Conservation (phyloP, 1,139 yeast species). For the Hanseniaspora uvarum region DNA sequence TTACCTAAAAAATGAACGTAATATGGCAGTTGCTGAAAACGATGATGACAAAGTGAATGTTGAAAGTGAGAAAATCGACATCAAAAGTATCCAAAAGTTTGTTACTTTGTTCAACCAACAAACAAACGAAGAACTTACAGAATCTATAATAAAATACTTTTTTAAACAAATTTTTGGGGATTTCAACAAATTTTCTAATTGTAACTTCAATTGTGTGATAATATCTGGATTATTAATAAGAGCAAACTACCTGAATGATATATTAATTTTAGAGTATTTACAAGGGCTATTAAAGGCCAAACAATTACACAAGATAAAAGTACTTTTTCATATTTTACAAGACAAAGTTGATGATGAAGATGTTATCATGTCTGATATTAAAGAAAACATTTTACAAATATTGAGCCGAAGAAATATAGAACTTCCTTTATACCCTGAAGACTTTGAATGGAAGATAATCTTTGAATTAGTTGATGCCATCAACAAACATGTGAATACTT, state of each 20-base stretch:
- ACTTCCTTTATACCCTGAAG: constrained; percentile 11
- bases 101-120: neutral
- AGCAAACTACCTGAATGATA: constrained; percentile 8
- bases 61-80: constrained; percentile 4
- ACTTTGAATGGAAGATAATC: constrained; percentile 1
- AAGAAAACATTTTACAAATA: constrained; percentile 4
- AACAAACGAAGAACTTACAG: neutral
- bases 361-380: constrained; percentile 4
- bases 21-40: neutral
- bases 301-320: constrained; percentile 9
- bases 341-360: constrained; percentile 4
- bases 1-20: neutral
- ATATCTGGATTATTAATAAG: constrained; percentile 7
- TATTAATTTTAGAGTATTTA: constrained; percentile 8
- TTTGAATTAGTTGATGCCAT: neutral
- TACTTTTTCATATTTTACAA: constrained; percentile 1
- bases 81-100: neutral
- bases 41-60: neutral
- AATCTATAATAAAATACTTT: neutral
- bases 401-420: constrained; percentile 9
- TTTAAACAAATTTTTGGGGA: constrained; percentile 10
- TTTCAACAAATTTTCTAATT: constrained; percentile 3
- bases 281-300: constrained; percentile 5
- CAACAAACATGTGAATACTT: neutral
- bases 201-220: constrained; percentile 6